Evolutionary conservation across 805 yeast genomes (phyloP), one percentile per base, ranked within the genome.

Genomic region (Metschnikowia kunwiensis): DNA sequence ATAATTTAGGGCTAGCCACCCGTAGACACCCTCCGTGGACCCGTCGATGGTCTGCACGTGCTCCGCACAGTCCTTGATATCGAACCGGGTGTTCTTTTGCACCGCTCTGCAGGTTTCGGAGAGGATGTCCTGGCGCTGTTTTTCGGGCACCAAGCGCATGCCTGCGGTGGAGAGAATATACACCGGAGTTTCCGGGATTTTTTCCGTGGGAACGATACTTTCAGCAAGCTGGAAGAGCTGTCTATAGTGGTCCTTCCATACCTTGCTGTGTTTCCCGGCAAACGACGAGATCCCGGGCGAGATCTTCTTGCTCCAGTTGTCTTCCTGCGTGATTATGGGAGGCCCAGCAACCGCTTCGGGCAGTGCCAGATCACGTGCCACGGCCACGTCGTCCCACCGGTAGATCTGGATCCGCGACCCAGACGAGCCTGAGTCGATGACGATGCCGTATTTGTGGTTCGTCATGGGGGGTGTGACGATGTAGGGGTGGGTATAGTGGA

Each of bases 101-200:
- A 91, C 62, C 7, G 69, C 59, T 7, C 58, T 38, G 58, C 97
- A 91, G 0, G 87, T 75, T 34, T 75, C 72, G 8, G 61, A 47
- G 27, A 91, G 60, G 3, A 93, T 70, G 24, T 56, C 63, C 7
- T 66, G 53, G 43, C 80, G 80, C 31, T 75, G 74, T 12, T 62
- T 57, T 22, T 68, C 66, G 0, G 82, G 77, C 29, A 91, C 55
- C 27, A 93, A 63, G 44, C 98, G 73, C 95, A 93, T 87, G 2
- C 98, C 98, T 5, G 98, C 98, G 0, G 98, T 93, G 3, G 97
- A 95, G 48, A 86, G 77, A n/a, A 93, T 76, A 49, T 79, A 93
- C 1, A 93, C 73, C 0, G 98, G 97, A 0, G 97, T 91, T 4
- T 75, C 74, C 1, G 57, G 43, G 46, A 78, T 76, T 36, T 74